Base-by-base conservation (phyloP, 495 filamentous ascomycete genomes). In the Aspergillus wentii region DNA sequence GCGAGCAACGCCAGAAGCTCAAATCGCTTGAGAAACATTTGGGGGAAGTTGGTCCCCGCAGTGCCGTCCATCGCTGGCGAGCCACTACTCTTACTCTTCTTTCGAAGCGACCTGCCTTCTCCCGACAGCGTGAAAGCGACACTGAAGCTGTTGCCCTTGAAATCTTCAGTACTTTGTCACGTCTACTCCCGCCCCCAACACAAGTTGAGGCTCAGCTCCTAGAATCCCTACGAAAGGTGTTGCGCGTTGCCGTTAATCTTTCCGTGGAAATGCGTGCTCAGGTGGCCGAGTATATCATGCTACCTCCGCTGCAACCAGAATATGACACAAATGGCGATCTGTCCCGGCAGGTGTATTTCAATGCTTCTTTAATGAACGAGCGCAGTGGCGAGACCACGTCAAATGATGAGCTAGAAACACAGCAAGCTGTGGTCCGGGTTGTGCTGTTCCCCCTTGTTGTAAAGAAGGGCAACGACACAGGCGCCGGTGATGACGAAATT, bases 191-290 rank as follows among this genome's bases (percentile, higher is more conserved):
- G 23, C 90, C 91, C 23, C 88, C 92, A 6, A 72, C 74, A 21
- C 74, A 90, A 43, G 71, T 88, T 15, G 81, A 86, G 50, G 52
- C 59, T 0, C 81, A 88, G 46, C 80, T 95, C 17, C 72, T 85
- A 27, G 77, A 83, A 2, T 88, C 88, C 27, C 76, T 98, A 28
- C 81, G 81, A 44, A 86, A 86, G 49, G 84, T 97, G 11, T 75
- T 96, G 45, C 75, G 75, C 39, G 74, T 85, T 20, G 91, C 92
- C 0, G 91, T 91, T 22, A 82, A 82, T 28, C 73, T 98, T 3
- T 86, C 89, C 3, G 79, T 97, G 44, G 88, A 96, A 69, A 96
- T 98, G 94, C 86, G 92, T 48, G 91, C 83, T 13, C 92, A 98
- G 57, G 74, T 89, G 10, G 88, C 92, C 13, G 90, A 96, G 60